A percentile compares a stretch with the other conserved stretches of the same genome.
Conservation (phyloP, 805 yeast genomes). For the Candida pseudofarinosa region DNA sequence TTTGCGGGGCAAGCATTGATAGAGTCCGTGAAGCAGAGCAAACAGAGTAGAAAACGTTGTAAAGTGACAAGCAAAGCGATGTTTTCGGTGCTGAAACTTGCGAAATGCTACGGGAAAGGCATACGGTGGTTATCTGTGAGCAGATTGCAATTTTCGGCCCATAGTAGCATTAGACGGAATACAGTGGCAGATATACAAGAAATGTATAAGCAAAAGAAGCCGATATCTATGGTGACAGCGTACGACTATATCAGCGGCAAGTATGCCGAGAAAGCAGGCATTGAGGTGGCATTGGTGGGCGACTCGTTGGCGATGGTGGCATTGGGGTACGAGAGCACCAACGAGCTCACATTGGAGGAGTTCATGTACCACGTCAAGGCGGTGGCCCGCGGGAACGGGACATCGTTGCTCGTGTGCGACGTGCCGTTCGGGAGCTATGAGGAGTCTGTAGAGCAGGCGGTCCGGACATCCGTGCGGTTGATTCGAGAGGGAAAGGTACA, state of each 20-base stretch:
- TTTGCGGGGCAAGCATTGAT: too few species aligned
- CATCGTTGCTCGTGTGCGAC: slow-evolving; percentile 75
- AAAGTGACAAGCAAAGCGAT: too few species aligned
- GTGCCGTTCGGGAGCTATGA: slow-evolving; percentile 89
- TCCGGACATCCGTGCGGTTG: slow-evolving; percentile 51
- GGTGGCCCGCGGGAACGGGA: slow-evolving; percentile 63
- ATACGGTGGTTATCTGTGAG: neutral
- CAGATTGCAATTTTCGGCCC: neutral
- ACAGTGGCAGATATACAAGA: slow-evolving; percentile 18
- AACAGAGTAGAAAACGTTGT: too few species aligned
- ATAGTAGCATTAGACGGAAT: slow-evolving; percentile 8
- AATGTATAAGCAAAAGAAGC: slow-evolving; percentile 17
- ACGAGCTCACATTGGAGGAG: slow-evolving; percentile 73
- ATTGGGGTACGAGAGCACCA: slow-evolving; percentile 74
- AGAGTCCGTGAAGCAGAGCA: too few species aligned
- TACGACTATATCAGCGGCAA: slow-evolving; percentile 79
- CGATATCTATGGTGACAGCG: slow-evolving; percentile 63
- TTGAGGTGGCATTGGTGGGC: slow-evolving; percentile 77
- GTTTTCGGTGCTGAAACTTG: neutral
- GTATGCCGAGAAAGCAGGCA: slow-evolving; percentile 60
- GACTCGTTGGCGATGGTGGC: slow-evolving; percentile 93
- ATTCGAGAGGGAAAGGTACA: slow-evolving; percentile 56
- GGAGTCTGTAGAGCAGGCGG: slow-evolving; percentile 55
- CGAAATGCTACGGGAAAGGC: neutral
- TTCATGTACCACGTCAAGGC: slow-evolving; percentile 73